Percentiles rank a stretch among this genome's conserved stretches.
phyloP scores from a whole-genome alignment of 306 rosid genomes.

The Ormosia emarginata region DNA sequence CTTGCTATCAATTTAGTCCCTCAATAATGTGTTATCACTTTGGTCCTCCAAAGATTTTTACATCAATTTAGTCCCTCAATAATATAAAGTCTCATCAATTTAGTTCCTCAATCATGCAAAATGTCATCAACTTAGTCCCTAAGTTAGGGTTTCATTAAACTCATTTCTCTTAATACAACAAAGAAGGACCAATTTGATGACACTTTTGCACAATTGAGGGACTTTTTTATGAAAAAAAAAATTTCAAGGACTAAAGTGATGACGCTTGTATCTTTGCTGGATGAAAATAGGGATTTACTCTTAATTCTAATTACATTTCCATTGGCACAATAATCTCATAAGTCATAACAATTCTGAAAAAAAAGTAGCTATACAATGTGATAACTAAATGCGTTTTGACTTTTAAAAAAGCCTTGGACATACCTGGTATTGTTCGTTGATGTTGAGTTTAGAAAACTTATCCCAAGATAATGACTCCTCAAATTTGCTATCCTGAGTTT shows the following conservation, averaged over 20 bases:
- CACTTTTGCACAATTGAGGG: background rate
- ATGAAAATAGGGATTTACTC: background rate
- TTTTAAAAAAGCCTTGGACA: constrained; percentile 15
- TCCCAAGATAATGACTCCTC: constrained; percentile 48
- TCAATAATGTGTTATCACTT: background rate
- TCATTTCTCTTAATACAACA: background rate
- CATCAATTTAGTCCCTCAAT: background rate
- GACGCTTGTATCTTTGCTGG: background rate
- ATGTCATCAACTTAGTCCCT: background rate
- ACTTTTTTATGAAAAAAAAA: background rate
- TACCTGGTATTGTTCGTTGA: constrained; percentile 44
- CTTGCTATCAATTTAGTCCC: background rate
- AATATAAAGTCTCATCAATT: no score
- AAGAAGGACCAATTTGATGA: background rate
- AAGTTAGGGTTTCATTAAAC: background rate
- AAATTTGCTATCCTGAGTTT: constrained; percentile 40
- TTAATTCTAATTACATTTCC: background rate
- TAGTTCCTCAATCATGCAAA: no score
- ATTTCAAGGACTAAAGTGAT: background rate
- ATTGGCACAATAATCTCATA: constrained; percentile 4
- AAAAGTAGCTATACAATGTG: background rate
- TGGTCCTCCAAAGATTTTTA: background rate
- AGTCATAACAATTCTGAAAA: background rate
- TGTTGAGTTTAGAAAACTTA: constrained; percentile 49
- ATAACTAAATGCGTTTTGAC: background rate